These are phyloP conservation scores for Leishmania gerbilli DNA, from an alignment of 208 protist species.

Conservation along the genomic window DNA sequence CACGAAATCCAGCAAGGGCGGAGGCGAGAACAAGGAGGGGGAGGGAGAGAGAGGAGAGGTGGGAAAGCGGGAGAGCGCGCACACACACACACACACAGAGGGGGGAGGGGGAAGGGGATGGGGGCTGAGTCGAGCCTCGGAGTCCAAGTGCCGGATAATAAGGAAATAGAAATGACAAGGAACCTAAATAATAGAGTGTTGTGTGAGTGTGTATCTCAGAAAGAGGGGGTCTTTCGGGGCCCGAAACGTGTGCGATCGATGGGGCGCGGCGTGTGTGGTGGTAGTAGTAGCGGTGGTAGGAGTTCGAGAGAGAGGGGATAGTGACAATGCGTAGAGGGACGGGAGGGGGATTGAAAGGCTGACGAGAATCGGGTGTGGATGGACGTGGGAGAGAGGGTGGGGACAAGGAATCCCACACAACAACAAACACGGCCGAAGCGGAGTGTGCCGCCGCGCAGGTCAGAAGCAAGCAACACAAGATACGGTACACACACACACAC, in stretches of 20 bases:
- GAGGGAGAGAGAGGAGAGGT: not conserved
- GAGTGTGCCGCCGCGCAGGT: not conserved
- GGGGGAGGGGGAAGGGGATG: not conserved
- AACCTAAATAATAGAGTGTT: not conserved
- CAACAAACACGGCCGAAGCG: not conserved
- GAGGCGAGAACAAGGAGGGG: not conserved
- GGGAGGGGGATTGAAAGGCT: not conserved
- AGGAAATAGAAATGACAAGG: not conserved
- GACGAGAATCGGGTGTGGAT: not conserved
- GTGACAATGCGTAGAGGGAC: too few species aligned
- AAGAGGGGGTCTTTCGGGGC: not conserved
- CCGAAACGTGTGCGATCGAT: not conserved
- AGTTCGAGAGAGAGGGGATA: not conserved
- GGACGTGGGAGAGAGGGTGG: not conserved
- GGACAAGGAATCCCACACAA: not conserved
- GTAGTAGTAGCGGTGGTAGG: not conserved
- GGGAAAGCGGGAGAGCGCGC: not conserved
- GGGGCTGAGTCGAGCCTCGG: not conserved
- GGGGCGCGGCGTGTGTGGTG: not conserved
- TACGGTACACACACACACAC: not conserved
- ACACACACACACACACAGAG: not conserved
- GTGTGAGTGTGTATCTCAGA: not conserved
- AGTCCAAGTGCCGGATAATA: not conserved
- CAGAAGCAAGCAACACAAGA: not conserved
- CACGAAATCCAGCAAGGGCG: not conserved